phyloP scores from a whole-genome alignment of 1,284 basidiomycete species.

The Ustilago nuda region DNA sequence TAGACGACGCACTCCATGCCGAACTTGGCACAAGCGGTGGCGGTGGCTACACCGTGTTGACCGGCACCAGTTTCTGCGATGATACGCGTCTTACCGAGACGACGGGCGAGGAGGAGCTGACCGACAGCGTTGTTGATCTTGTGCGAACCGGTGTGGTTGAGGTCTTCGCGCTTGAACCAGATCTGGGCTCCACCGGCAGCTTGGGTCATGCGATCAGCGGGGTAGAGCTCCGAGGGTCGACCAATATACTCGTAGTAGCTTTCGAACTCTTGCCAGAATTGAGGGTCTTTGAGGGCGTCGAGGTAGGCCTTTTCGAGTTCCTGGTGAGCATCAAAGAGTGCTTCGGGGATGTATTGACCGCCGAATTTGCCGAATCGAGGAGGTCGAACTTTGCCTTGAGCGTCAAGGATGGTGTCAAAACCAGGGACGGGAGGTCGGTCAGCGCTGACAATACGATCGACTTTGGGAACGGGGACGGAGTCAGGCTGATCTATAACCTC shows the following conservation, averaged over 20 bases:
- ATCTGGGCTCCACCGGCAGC: conserved; percentile 88
- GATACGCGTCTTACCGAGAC: conserved; percentile 94
- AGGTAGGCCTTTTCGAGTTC: conserved; percentile 94
- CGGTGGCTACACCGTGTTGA: conserved; percentile 98
- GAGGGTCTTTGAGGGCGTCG: conserved; percentile 84
- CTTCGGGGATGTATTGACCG: conserved; percentile 96
- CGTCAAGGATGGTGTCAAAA: conserved; percentile 56
- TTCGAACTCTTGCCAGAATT: conserved; percentile 92
- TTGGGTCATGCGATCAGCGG: conserved; percentile 80
- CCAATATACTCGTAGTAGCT: conserved; percentile 91
- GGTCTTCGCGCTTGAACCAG: conserved; percentile 97
- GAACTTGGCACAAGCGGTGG: conserved; percentile 96
- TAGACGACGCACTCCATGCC: conserved; percentile 95
- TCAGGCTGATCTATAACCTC: conserved; percentile 52
- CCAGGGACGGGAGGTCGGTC: conserved; percentile 54
- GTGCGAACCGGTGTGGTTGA: conserved; percentile 72
- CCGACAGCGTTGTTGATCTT: conserved; percentile 70
- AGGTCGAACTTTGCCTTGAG: conserved; percentile 71
- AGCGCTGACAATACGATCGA: conserved; percentile 57
- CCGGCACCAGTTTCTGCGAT: conserved; percentile 99
- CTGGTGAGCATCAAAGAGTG: conserved; percentile 86
- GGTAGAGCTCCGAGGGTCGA: conserved; percentile 78
- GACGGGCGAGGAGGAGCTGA: conserved; percentile 84
- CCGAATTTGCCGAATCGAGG: conserved; percentile 93
- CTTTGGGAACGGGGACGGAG: conserved; percentile 57